Percentiles rank a stretch among this genome's conserved stretches.
These are phyloP conservation scores for Davidsoniella australis DNA, from an alignment of 2,329 filamentous ascomycete genomes.

Conservation along the genomic window DNA sequence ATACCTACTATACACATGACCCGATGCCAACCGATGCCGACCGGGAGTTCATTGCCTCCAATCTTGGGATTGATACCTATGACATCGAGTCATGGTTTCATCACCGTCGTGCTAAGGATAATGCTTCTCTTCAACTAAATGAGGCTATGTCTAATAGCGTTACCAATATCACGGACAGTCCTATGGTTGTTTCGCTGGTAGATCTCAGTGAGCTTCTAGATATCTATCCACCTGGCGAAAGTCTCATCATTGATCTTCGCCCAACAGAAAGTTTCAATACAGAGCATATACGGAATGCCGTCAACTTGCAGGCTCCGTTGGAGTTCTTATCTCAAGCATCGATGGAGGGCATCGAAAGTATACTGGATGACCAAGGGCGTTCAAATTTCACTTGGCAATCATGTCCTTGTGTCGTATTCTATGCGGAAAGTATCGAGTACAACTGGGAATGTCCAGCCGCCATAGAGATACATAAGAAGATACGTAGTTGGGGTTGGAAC, in stretches of 20 bases:
- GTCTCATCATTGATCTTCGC: conserved; percentile 33
- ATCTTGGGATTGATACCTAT: conserved; percentile 31
- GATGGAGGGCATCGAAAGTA: conserved; percentile 32
- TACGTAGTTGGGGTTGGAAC: conserved; percentile 30
- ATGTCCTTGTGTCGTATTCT: conserved; percentile 34
- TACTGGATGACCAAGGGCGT: conserved; percentile 31
- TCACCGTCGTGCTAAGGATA: conserved; percentile 32
- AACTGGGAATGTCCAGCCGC: conserved; percentile 34
- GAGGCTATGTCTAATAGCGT: conserved; percentile 24
- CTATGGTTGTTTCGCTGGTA: conserved; percentile 33
- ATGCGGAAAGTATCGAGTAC: conserved; percentile 32
- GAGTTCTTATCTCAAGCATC: conserved; percentile 30
- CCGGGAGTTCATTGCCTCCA: conserved; percentile 36
- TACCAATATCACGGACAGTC: conserved; percentile 18
- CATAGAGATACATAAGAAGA: conserved; percentile 26
- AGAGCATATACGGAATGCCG: conserved; percentile 34
- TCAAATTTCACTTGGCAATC: conserved; percentile 30
- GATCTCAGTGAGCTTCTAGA: conserved; percentile 34
- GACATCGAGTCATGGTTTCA: conserved; percentile 38
- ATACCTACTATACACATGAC: conserved; percentile 34
- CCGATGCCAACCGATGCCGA: conserved; percentile 31
- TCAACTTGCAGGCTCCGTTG: conserved; percentile 33
- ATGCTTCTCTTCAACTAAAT: conserved; percentile 28
- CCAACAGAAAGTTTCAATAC: conserved; percentile 28
- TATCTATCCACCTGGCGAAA: conserved; percentile 28